A percentile compares a stretch with the other conserved stretches of the same genome.
These are phyloP conservation scores for Blastobotrys raffinosifermentans DNA, from an alignment of 1,139 yeast genomes.

Conservation along the genomic window DNA sequence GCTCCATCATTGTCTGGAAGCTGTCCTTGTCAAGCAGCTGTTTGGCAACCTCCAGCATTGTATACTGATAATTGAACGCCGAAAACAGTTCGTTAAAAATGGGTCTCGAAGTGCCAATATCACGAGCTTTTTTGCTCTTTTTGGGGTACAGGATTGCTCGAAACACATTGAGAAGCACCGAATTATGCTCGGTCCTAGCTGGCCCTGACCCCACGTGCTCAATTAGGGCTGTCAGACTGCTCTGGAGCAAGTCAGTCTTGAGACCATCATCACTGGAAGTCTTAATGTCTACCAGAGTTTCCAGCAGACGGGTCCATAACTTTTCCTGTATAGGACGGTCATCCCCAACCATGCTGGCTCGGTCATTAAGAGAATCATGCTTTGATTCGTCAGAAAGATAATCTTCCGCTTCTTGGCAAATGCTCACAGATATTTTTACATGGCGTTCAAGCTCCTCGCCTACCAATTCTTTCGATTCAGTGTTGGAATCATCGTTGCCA, in stretches of 20 bases:
- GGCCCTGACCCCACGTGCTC: background rate
- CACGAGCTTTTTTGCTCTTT: conserved; percentile 17
- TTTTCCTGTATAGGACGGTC: conserved; percentile 16
- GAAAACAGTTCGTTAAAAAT: conserved; percentile 58
- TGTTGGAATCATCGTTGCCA: conserved; percentile 4
- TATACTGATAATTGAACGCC: conserved; percentile 59
- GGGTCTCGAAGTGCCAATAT: conserved; percentile 43
- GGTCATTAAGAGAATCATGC: conserved; percentile 2
- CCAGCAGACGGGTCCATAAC: conserved; percentile 29
- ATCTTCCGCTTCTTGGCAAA: conserved; percentile 22
- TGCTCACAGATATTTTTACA: conserved; percentile 23
- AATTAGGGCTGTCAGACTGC: background rate
- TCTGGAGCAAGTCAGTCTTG: conserved; percentile 1
- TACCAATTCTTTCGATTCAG: conserved; percentile 1
- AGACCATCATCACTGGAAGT: background rate
- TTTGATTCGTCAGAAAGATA: conserved; percentile 8
- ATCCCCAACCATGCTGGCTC: conserved; percentile 3
- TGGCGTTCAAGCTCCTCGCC: conserved; percentile 17
- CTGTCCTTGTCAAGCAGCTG: conserved; percentile 51
- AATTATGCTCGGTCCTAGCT: conserved; percentile 19
- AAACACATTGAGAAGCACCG: conserved; percentile 24
- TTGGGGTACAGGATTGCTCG: conserved; percentile 23
- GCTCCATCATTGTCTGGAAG: conserved; percentile 39
- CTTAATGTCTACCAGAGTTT: conserved; percentile 24
- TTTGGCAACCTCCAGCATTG: conserved; percentile 49